phyloP scores from a whole-genome alignment of 2,329 filamentous ascomycete genomes.

The Amauroascus verrucosus region DNA sequence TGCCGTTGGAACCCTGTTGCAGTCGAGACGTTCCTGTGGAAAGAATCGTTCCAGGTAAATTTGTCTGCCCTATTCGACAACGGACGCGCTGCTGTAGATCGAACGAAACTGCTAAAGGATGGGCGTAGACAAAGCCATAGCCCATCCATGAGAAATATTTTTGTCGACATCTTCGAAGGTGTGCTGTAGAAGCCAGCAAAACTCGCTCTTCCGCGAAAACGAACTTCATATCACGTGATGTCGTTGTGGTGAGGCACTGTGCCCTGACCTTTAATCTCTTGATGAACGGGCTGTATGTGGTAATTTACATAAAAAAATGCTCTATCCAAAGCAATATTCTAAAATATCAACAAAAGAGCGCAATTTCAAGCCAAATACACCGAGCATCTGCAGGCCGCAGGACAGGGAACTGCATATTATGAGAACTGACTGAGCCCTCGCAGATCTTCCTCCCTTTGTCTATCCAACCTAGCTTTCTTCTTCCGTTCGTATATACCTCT shows the following conservation, averaged over 20 bases:
- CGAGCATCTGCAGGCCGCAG: too few relatives aligned
- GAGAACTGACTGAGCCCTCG: constrained; percentile 2
- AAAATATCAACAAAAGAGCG: too few relatives aligned
- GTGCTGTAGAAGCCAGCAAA: background rate
- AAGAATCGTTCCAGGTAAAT: background rate
- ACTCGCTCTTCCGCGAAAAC: background rate
- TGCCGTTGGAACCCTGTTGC: background rate
- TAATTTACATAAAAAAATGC: too few relatives aligned
- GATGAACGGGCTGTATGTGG: too few relatives aligned
- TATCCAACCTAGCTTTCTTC: constrained; percentile 52
- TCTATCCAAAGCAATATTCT: too few relatives aligned
- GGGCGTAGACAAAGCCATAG: constrained; percentile 36
- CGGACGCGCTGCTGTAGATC: background rate
- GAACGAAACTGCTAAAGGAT: constrained; percentile 21
- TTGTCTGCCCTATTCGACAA: background rate
- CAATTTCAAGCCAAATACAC: too few relatives aligned
- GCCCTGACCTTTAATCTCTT: too few relatives aligned
- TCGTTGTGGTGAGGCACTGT: too few relatives aligned
- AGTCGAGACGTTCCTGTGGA: background rate
- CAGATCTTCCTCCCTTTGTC: constrained; percentile 17
- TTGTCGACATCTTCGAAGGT: constrained; percentile 25
- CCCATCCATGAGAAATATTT: constrained; percentile 27
- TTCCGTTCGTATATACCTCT: constrained; percentile 88
- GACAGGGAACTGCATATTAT: background rate
- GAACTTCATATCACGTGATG: background rate